A percentile compares a stretch with the other conserved stretches of the same genome.
phyloP scores from a whole-genome alignment of 495 filamentous ascomycete species.

The Penicillium canescens region DNA sequence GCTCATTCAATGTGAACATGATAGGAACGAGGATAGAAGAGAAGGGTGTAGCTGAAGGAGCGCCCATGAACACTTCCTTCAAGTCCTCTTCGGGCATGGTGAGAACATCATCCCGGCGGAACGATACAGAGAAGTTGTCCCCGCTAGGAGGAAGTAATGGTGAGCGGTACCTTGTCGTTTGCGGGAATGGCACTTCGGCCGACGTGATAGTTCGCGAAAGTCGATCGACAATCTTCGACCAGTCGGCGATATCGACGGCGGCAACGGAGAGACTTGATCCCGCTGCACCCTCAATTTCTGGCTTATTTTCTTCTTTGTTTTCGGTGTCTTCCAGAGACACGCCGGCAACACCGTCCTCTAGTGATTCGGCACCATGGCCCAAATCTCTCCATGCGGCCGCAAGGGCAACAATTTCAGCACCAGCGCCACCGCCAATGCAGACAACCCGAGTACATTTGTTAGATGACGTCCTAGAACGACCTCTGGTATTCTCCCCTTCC shows the following conservation, averaged over 20 bases:
- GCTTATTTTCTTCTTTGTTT: neutral
- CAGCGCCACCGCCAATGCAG: slow-evolving; percentile 83
- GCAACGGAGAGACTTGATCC: slow-evolving; percentile 49
- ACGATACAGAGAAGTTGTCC: slow-evolving; percentile 44
- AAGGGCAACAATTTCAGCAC: slow-evolving; percentile 79
- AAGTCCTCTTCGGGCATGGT: slow-evolving; percentile 42
- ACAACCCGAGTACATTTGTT: slow-evolving; percentile 44
- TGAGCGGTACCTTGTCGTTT: slow-evolving; percentile 40
- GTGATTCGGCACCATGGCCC: slow-evolving; percentile 8
- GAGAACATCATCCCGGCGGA: slow-evolving; percentile 66
- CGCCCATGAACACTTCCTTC: slow-evolving; percentile 30
- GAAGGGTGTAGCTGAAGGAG: slow-evolving; percentile 11
- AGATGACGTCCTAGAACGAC: neutral
- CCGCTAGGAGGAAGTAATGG: slow-evolving; percentile 53
- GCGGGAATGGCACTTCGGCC: slow-evolving; percentile 25
- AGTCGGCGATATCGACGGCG: slow-evolving; percentile 79
- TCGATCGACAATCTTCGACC: slow-evolving; percentile 59
- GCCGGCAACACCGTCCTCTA: slow-evolving; percentile 13
- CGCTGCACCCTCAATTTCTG: neutral
- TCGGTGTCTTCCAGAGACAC: slow-evolving; percentile 19
- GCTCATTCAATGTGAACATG: slow-evolving; percentile 96
- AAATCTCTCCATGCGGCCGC: slow-evolving; percentile 59
- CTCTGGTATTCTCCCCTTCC: neutral
- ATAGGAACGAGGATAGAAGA: slow-evolving; percentile 66
- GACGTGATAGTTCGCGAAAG: slow-evolving; percentile 48